Conservation (phyloP, 768 basidiomycete genomes). For the Hygrophorus russula region DNA sequence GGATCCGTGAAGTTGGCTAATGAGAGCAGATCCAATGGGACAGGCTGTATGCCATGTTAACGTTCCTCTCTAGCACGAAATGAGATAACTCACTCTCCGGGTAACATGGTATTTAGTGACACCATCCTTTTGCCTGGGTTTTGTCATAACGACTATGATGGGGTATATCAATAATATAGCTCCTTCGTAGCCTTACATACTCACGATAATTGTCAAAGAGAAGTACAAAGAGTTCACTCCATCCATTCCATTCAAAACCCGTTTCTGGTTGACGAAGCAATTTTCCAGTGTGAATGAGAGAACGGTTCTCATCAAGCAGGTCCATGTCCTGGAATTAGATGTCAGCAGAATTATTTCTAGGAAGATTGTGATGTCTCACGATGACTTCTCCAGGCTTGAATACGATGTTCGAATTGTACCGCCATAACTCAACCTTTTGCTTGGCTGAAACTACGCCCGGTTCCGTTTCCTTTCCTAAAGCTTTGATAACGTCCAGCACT, state of each 20-base stretch:
- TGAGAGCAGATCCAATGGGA: slow-evolving; percentile 84
- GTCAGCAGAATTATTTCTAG: neutral
- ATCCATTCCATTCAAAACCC: slow-evolving; percentile 80
- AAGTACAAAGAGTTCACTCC: slow-evolving; percentile 83
- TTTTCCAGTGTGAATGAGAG: slow-evolving; percentile 75
- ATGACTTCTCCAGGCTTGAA: slow-evolving; percentile 73
- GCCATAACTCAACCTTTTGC: slow-evolving; percentile 84
- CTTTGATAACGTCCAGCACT: slow-evolving; percentile 78
- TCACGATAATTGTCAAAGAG: slow-evolving; percentile 92
- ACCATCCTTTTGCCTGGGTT: slow-evolving; percentile 70
- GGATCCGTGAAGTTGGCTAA: slow-evolving; percentile 77
- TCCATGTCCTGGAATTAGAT: slow-evolving; percentile 62
- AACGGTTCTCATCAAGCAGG: slow-evolving; percentile 70
- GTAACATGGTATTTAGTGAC: slow-evolving; percentile 70
- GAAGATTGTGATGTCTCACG: slow-evolving; percentile 18
- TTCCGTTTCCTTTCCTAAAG: slow-evolving; percentile 79
- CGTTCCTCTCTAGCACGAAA: neutral
- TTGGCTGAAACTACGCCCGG: slow-evolving; percentile 80
- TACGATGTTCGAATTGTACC: slow-evolving; percentile 66
- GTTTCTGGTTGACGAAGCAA: slow-evolving; percentile 81
- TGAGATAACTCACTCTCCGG: slow-evolving; percentile 44
- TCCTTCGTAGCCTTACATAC: slow-evolving; percentile 15
- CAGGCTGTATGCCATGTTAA: slow-evolving; percentile 44
- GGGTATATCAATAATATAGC: slow-evolving; percentile 8
- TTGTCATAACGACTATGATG: slow-evolving; percentile 75